Percentiles rank a stretch among this genome's conserved stretches.
Conservation (phyloP, 1,284 basidiomycete genomes). For the Rhodotorula sp. region DNA sequence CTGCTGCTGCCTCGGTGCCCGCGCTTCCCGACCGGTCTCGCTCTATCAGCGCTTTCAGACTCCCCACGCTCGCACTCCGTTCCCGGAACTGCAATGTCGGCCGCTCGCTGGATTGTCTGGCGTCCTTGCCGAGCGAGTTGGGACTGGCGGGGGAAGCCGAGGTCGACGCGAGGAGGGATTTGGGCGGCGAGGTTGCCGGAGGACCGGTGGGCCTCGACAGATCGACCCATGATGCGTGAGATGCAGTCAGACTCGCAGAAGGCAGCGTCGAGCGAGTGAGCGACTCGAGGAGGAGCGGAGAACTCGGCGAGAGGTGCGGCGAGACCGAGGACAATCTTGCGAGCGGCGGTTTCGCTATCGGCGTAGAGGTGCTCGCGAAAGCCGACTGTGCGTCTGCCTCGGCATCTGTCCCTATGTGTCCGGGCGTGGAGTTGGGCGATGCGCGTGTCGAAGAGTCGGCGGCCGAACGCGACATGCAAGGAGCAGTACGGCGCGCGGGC, state of each 20-base stretch:
- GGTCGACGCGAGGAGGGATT: no score
- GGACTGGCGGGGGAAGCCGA: no score
- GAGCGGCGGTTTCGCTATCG: not conserved
- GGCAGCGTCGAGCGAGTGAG: slow-evolving; percentile 65
- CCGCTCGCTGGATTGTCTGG: not conserved
- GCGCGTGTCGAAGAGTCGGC: not conserved
- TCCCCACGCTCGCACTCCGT: slow-evolving; percentile 17
- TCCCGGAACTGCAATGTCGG: not conserved
- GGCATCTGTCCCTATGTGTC: not conserved
- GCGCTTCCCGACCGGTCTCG: not conserved
- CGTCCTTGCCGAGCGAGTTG: no score
- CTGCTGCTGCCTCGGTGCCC: not conserved
- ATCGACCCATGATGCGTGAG: slow-evolving; percentile 11
- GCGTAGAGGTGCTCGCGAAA: not conserved
- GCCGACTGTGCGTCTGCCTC: not conserved
- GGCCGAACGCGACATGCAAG: not conserved
- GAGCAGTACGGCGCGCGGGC: not conserved
- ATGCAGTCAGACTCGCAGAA: slow-evolving; percentile 56
- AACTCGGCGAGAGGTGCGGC: not conserved
- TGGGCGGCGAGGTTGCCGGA: not conserved
- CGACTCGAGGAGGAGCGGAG: slow-evolving; percentile 61
- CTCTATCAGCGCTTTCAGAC: slow-evolving; percentile 10
- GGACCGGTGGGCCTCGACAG: not conserved
- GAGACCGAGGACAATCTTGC: not conserved
- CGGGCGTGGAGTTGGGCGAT: not conserved